phyloP scores from a whole-genome alignment of 495 filamentous ascomycete genomes.

The Cryomyces antarcticus region DNA sequence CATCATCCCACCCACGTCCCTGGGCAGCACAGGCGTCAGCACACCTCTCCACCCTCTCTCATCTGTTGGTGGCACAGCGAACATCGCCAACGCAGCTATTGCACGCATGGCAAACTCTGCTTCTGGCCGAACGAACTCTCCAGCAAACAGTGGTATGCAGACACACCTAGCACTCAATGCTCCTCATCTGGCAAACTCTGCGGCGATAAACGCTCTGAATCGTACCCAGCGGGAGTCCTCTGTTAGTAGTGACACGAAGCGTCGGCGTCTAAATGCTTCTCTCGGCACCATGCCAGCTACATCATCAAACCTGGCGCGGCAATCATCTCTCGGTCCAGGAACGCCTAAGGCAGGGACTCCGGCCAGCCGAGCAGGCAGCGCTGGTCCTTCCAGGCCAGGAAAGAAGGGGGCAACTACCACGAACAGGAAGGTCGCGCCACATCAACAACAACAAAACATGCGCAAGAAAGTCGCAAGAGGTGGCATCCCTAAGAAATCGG shows the following conservation, averaged over 20 bases:
- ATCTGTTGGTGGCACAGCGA: constrained; percentile 9
- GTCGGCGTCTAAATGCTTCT: constrained; percentile 45
- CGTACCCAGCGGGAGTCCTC: constrained; percentile 50
- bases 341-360: constrained; percentile 68
- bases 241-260: constrained; percentile 49
- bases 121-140: constrained; percentile 1
- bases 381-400: constrained; percentile 34
- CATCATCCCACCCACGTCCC: constrained; percentile 30
- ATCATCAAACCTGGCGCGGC: constrained; percentile 53
- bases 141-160: background rate
- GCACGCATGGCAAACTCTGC: constrained; percentile 15
- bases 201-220: no score
- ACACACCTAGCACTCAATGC: constrained; percentile 4
- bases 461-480: constrained; percentile 26
- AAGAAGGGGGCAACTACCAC: constrained; percentile 26
- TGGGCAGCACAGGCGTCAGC: constrained; percentile 22
- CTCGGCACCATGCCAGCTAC: constrained; percentile 44
- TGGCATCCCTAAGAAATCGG: constrained; percentile 1
- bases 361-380: constrained; percentile 44
- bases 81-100: constrained; percentile 16
- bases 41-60: constrained; percentile 25
- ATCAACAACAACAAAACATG: constrained; percentile 35
- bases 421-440: constrained; percentile 40
- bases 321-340: constrained; percentile 64
- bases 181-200: no score